Evolutionary conservation across 306 rosid species (phyloP), one percentile per base, ranked within the genome.

Genomic region (Castanea crenata): DNA sequence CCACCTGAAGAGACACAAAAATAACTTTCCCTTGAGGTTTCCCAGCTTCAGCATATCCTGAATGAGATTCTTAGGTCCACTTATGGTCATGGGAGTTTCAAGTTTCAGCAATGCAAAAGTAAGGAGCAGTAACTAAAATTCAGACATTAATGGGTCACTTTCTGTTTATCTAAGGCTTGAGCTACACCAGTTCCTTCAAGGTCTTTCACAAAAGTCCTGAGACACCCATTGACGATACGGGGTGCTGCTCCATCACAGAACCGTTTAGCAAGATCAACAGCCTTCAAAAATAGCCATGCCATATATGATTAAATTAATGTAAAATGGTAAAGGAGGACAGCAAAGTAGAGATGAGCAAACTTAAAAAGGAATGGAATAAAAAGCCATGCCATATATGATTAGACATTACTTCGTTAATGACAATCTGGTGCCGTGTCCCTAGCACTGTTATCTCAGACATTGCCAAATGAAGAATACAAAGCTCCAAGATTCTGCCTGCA

Each of bases 161-260:
- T 73, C 51, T 77, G 76, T 74, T 79, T 76, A 62, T 67, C 61
- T 61, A 67, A 72, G 8, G 79, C 77, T 51, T 41, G 69, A 19
- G 70, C 78, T 52, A 77, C 69, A 68, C 63, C 78, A 19, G 77
- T 72, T 41, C 76, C 89, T 58, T 88, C 86, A 65, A 81, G 38
- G 73, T 81, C 89, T 75, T 85, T 86, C 68, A 86, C 63, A 84
- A 90, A 92, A 27, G 95, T 91, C 63, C 95, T 87, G 31, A 94
- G 97, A 80, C 97, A 94, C 10, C 98, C 98, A n/a, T 94, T 94
- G 55, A 94, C 87, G 74, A 90, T 83, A 6, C 97, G 97, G 7
- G 98, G 97, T 51, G 98, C 92, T 21, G 93, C 92, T 83, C 98
- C 98, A 49, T 94, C 98, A 74, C 97, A 94, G 81, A 91, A 94